These are phyloP conservation scores for Podaxis sp. DNA, from an alignment of 768 basidiomycete species.

Conservation along the genomic window DNA sequence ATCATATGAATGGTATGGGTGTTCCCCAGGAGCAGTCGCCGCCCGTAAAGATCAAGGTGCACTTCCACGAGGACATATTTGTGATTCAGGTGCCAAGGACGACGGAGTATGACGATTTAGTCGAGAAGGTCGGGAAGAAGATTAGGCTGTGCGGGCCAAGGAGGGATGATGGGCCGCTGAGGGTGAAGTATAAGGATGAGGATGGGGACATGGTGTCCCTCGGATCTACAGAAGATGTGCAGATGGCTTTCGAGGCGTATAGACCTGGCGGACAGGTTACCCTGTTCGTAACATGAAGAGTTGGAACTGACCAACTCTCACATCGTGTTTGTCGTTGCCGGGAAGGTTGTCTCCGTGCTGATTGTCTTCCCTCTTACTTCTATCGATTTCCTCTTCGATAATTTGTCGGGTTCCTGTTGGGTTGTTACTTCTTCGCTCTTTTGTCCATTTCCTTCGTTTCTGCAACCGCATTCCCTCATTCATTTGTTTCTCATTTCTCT, in stretches of 20 bases:
- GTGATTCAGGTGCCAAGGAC: slow-evolving; percentile 83
- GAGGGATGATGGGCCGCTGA: slow-evolving; percentile 74
- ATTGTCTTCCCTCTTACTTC: background rate
- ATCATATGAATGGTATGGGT: slow-evolving; percentile 4
- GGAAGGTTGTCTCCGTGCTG: background rate
- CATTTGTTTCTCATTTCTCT: background rate
- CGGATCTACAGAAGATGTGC: slow-evolving; percentile 89
- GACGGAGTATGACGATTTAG: slow-evolving; percentile 79
- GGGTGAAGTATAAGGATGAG: slow-evolving; percentile 89
- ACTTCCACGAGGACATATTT: slow-evolving; percentile 94
- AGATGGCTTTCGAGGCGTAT: slow-evolving; percentile 89
- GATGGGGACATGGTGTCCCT: slow-evolving; percentile 89
- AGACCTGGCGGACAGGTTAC: slow-evolving; percentile 79
- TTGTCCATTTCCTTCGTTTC: background rate
- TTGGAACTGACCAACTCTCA: background rate
- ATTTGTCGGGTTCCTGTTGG: slow-evolving; percentile 10
- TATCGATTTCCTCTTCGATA: slow-evolving; percentile 2
- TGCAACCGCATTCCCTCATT: background rate
- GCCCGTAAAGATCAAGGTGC: slow-evolving; percentile 89
- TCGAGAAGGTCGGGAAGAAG: slow-evolving; percentile 90
- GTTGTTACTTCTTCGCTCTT: background rate
- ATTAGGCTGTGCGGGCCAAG: slow-evolving; percentile 87
- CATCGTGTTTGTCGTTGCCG: background rate
- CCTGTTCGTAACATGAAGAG: slow-evolving; percentile 68
- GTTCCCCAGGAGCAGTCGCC: slow-evolving; percentile 17